Evolutionary conservation across 495 filamentous ascomycete genomes (phyloP).

Genomic region (Penicillium bovifimosum): DNA sequence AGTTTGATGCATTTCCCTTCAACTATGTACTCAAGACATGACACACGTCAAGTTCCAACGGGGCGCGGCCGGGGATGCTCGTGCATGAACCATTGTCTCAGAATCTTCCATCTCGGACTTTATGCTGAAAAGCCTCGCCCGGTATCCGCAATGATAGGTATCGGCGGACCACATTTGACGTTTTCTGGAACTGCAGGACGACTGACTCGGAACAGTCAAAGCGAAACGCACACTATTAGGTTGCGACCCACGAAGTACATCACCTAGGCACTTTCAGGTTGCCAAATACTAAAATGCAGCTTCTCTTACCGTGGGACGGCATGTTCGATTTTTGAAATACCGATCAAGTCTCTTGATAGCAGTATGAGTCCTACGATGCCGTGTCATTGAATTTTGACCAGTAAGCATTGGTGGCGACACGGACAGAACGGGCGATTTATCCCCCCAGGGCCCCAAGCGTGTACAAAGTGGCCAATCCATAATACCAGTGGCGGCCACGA

Average conservation of each 20-base stretch:
- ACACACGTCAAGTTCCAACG: conserved; percentile 6
- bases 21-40: neutral
- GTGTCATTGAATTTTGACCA: neutral
- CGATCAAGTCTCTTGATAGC: too few relatives aligned
- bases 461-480: too few relatives aligned
- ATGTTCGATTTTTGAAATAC: too few relatives aligned
- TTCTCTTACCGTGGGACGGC: too few relatives aligned
- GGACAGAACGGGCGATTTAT: too few relatives aligned
- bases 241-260: neutral
- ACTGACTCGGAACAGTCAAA: neutral
- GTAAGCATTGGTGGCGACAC: neutral
- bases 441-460: too few relatives aligned
- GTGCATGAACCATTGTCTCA: neutral
- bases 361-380: neutral
- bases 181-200: conserved; percentile 3
- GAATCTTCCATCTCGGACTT: neutral
- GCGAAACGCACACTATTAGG: neutral
- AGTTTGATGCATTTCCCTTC: neutral
- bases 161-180: conserved; percentile 6
- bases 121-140: neutral
- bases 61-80: neutral
- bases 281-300: too few relatives aligned
- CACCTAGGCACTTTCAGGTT: too few relatives aligned
- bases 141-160: conserved; percentile 5
- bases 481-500: conserved; percentile 3